Percentiles rank a stretch among this genome's conserved stretches.
These are phyloP conservation scores for Xanthoceras sorbifolium DNA, from an alignment of 345 rosid genomes.

Conservation along the genomic window DNA sequence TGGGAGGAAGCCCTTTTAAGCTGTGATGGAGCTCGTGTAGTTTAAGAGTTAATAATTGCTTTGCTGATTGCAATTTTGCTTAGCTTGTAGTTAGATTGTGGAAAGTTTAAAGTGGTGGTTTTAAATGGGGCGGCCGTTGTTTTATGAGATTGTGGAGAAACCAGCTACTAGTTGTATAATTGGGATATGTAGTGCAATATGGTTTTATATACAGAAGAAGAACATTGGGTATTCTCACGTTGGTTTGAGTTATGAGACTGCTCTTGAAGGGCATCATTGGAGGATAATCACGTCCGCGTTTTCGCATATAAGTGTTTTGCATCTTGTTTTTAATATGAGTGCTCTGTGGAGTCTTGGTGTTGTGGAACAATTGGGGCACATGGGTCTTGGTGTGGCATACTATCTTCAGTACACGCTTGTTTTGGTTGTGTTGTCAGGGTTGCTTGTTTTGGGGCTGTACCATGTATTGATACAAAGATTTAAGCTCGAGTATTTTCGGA, in stretches of 20 bases:
- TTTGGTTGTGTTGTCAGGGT: conserved; percentile 71
- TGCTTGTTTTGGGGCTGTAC: conserved; percentile 75
- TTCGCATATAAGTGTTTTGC: conserved; percentile 88
- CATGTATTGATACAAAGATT: conserved; percentile 73
- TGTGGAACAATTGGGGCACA: conserved; percentile 67
- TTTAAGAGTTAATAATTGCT: neutral
- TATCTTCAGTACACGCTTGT: conserved; percentile 92
- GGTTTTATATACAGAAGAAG: conserved; percentile 93
- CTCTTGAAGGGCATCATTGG: conserved; percentile 87
- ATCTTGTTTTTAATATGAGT: conserved; percentile 96
- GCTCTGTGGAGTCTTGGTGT: conserved; percentile 98
- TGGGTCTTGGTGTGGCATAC: conserved; percentile 79
- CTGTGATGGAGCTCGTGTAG: conserved; percentile 3
- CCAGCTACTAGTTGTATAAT: conserved; percentile 86
- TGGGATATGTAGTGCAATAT: conserved; percentile 67
- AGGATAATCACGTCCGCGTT: conserved; percentile 93
- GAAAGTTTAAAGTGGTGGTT: neutral
- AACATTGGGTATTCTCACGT: conserved; percentile 87
- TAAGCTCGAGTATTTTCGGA: conserved; percentile 79
- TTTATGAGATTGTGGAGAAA: conserved; percentile 79
- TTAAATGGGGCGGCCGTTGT: conserved; percentile 77
- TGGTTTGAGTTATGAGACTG: conserved; percentile 85
- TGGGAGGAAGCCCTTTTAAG: neutral
- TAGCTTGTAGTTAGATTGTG: neutral
- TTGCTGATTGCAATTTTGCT: neutral